A percentile compares a stretch with the other conserved stretches of the same genome.
Conservation (phyloP, 2,329 filamentous ascomycete species). For the Pestalotiopsis sp. region DNA sequence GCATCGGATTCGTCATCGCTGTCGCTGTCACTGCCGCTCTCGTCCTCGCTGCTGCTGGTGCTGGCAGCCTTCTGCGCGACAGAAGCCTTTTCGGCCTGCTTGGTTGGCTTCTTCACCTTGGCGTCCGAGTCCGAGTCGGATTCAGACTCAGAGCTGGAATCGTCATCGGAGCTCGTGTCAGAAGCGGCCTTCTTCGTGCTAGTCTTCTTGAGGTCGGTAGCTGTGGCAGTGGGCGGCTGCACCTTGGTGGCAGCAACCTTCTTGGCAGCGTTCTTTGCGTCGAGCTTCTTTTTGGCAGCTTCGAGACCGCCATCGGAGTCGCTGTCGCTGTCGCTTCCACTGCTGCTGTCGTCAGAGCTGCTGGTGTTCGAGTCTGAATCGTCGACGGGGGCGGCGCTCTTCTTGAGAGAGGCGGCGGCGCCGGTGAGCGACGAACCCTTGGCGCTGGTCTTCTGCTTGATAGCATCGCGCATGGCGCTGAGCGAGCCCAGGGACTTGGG, state of each 20-base stretch:
- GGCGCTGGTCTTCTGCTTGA: conserved; percentile 27
- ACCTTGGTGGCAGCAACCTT: conserved; percentile 30
- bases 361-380: conserved; percentile 17
- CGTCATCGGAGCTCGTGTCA: conserved; percentile 8
- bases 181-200: conserved; percentile 26
- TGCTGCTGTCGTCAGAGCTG: conserved; percentile 31
- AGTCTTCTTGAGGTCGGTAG: conserved; percentile 18
- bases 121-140: conserved; percentile 14
- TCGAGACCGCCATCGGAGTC: conserved; percentile 34
- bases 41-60: conserved; percentile 11
- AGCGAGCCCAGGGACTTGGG: conserved; percentile 20
- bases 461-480: conserved; percentile 24
- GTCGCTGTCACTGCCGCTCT: conserved; percentile 7
- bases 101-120: background rate
- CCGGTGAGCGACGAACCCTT: conserved; percentile 21
- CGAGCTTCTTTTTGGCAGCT: conserved; percentile 35
- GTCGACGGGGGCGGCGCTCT: conserved; percentile 22
- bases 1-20: conserved; percentile 15
- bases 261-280: conserved; percentile 31
- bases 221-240: conserved; percentile 23
- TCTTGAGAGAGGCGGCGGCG: conserved; percentile 19
- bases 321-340: conserved; percentile 37
- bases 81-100: background rate
- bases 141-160: conserved; percentile 11
- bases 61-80: background rate